Conservation (phyloP, 768 basidiomycete genomes). For the Strobilomyces dryophilus region DNA sequence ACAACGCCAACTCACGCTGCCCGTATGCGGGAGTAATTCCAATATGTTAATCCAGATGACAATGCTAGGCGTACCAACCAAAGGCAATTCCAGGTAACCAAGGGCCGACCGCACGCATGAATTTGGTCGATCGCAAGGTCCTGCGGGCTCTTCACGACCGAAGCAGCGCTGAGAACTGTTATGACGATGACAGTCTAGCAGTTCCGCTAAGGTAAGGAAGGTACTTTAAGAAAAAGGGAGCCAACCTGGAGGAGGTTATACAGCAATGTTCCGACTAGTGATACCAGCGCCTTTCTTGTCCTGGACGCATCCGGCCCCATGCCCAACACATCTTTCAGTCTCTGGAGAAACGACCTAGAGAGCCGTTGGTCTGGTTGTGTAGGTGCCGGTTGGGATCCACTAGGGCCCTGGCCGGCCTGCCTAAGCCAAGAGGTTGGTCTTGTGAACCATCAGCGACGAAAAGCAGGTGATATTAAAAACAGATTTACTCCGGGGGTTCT, state of each 20-base stretch:
- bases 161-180: slow-evolving; percentile 45
- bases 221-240: slow-evolving; percentile 1
- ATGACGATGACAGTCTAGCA: slow-evolving; percentile 49
- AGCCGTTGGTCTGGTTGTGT: slow-evolving; percentile 8
- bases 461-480: slow-evolving; percentile 4
- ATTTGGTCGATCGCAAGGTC: slow-evolving; percentile 47
- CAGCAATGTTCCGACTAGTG: slow-evolving; percentile 45
- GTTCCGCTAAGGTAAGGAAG: slow-evolving; percentile 4
- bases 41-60: slow-evolving; percentile 47
- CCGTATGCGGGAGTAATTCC: slow-evolving; percentile 46
- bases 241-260: slow-evolving; percentile 55
- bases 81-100: slow-evolving; percentile 64
- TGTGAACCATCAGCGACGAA: slow-evolving; percentile 18
- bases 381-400: slow-evolving; percentile 3
- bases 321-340: slow-evolving; percentile 43
- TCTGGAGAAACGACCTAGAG: slow-evolving; percentile 19
- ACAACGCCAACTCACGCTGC: slow-evolving; percentile 25
- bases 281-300: slow-evolving; percentile 50
- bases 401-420: slow-evolving; percentile 21
- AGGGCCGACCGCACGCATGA: slow-evolving; percentile 56
- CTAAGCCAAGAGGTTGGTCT: slow-evolving; percentile 24
- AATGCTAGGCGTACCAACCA: slow-evolving; percentile 56
- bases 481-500: slow-evolving; percentile 16
- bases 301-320: slow-evolving; percentile 49
- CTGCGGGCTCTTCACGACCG: slow-evolving; percentile 44